Evolutionary conservation across 805 yeast species (phyloP).

Genomic region (Candida ovalis): DNA sequence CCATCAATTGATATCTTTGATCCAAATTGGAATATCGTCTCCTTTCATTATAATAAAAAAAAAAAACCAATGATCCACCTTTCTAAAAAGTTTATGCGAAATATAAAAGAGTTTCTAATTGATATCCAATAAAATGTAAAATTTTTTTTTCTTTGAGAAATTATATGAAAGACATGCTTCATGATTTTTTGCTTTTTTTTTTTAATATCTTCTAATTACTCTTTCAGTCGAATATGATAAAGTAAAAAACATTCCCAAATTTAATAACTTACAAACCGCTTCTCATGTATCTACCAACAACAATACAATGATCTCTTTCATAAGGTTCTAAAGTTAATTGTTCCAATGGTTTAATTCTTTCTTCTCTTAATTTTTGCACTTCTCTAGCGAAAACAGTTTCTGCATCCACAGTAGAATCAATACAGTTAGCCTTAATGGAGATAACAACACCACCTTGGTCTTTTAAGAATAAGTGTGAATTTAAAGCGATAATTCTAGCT

Average conservation of each 20-base stretch:
- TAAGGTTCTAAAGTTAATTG: constrained; percentile 99
- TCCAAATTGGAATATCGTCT: not conserved
- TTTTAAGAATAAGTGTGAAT: constrained; percentile 96
- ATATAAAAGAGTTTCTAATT: not conserved
- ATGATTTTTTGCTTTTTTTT: not conserved
- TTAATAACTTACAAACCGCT: constrained; percentile 52
- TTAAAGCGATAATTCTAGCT: constrained; percentile 98
- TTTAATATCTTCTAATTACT: not conserved
- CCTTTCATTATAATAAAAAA: not conserved
- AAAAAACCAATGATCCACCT: not conserved
- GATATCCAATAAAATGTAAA: not conserved
- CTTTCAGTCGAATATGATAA: not conserved
- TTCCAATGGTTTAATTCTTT: constrained; percentile 96
- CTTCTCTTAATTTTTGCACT: constrained; percentile 98
- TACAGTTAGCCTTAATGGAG: constrained; percentile 99
- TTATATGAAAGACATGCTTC: not conserved
- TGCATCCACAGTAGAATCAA: constrained; percentile 98
- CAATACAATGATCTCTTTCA: constrained; percentile 99
- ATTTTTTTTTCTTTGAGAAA: not conserved
- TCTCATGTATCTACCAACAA: constrained; percentile 95
- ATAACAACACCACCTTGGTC: constrained; percentile 98
- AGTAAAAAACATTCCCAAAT: not conserved
- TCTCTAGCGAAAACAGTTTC: constrained; percentile 99
- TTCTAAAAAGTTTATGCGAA: not conserved
- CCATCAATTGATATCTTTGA: not conserved